Evolutionary conservation across 345 rosid genomes (phyloP).

Genomic region (thale cress (Arabidopsis thaliana)): TAIR10.1 NC_003074.8:4987501-4988000

Average conservation of each 20-base stretch:
- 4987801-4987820: no score
- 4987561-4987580: not conserved
- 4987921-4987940: slow-evolving; percentile 15
- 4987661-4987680: not conserved
- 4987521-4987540: not conserved
- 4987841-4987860: no score
- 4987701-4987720: no score
- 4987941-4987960: not conserved
- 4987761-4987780: no score
- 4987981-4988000: slow-evolving; percentile 11
- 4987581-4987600: no score
- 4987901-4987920: slow-evolving; percentile 1
- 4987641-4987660: not conserved
- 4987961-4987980: slow-evolving; percentile 2
- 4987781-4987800: no score
- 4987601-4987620: no score
- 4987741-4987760: no score
- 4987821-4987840: no score
- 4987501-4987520: not conserved
- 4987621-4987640: not conserved
- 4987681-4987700: no score
- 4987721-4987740: no score
- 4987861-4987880: no score
- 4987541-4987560: not conserved
- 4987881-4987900: not conserved